A percentile compares a stretch with the other conserved stretches of the same genome.
These are phyloP conservation scores for Leccinum uliginosum DNA, from an alignment of 768 basidiomycete genomes.

Conservation along the genomic window DNA sequence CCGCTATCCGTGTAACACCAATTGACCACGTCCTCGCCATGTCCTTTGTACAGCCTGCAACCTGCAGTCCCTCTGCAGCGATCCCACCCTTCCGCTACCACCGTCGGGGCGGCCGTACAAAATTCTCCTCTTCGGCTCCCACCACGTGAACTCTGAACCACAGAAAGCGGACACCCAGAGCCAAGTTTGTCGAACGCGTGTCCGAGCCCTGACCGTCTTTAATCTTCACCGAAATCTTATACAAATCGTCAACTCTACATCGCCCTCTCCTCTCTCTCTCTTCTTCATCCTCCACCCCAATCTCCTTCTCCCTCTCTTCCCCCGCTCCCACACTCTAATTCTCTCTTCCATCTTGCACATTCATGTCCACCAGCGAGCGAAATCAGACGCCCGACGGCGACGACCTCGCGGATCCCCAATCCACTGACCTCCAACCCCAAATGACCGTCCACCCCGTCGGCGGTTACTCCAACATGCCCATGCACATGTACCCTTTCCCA, in stretches of 20 bases:
- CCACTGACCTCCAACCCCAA: conserved; percentile 40
- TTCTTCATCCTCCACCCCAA: conserved; percentile 17
- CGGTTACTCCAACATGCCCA: conserved; percentile 48
- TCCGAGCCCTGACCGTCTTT: conserved; percentile 30
- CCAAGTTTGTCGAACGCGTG: conserved; percentile 36
- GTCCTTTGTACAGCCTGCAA: conserved; percentile 10
- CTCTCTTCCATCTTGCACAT: conserved; percentile 20
- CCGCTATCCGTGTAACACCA: conserved; percentile 8
- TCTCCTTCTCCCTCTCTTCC: conserved; percentile 26
- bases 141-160: conserved; percentile 31
- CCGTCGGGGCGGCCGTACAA: conserved; percentile 11
- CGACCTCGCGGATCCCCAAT: conserved; percentile 31
- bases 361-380: conserved; percentile 37
- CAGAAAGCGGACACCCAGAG: conserved; percentile 27
- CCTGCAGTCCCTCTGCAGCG: conserved; percentile 1
- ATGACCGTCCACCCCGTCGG: conserved; percentile 48
- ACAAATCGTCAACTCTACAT: conserved; percentile 27
- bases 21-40: conserved; percentile 26
- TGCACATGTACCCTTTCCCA: conserved; percentile 71
- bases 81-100: conserved; percentile 18
- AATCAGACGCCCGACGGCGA: conserved; percentile 40
- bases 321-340: conserved; percentile 28
- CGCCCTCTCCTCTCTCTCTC: conserved; percentile 8
- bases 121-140: conserved; percentile 30
- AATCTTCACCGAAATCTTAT: conserved; percentile 32